phyloP scores from a whole-genome alignment of 495 filamentous ascomycete species.

The Trichoderma parareesei region DNA sequence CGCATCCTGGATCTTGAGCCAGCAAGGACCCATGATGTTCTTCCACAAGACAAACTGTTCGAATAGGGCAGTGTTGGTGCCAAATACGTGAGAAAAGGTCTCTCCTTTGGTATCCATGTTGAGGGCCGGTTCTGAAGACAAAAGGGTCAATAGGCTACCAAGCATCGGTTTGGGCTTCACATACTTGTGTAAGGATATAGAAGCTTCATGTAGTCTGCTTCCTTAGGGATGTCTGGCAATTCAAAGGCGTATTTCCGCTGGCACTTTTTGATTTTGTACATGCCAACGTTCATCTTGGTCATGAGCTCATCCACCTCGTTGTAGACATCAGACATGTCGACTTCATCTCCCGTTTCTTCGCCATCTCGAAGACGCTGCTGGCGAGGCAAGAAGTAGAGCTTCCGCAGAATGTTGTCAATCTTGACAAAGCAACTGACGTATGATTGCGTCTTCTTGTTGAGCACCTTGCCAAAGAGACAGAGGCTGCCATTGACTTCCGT shows the following conservation, averaged over 20 bases:
- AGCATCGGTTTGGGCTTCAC: constrained; percentile 8
- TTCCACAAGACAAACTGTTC: constrained; percentile 98
- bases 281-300: constrained; percentile 69
- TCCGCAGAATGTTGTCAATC: constrained; percentile 87
- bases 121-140: constrained; percentile 48
- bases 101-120: constrained; percentile 59
- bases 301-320: constrained; percentile 79
- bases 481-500: constrained; percentile 87
- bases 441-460: constrained; percentile 70
- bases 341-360: constrained; percentile 65
- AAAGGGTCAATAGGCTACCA: constrained; percentile 12
- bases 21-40: constrained; percentile 96
- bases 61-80: constrained; percentile 86
- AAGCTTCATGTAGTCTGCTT: constrained; percentile 85
- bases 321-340: constrained; percentile 85
- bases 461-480: constrained; percentile 93
- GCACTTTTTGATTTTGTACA: constrained; percentile 89
- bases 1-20: constrained; percentile 79
- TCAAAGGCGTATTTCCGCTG: constrained; percentile 95
- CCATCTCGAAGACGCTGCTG: constrained; percentile 51
- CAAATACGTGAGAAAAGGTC: constrained; percentile 92
- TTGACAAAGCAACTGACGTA: constrained; percentile 94
- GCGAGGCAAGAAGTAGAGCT: constrained; percentile 87
- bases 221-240: constrained; percentile 74
- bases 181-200: constrained; percentile 77